Conservation (phyloP, 2,329 filamentous ascomycete species). For the Coniochaeta ligniaria region DNA sequence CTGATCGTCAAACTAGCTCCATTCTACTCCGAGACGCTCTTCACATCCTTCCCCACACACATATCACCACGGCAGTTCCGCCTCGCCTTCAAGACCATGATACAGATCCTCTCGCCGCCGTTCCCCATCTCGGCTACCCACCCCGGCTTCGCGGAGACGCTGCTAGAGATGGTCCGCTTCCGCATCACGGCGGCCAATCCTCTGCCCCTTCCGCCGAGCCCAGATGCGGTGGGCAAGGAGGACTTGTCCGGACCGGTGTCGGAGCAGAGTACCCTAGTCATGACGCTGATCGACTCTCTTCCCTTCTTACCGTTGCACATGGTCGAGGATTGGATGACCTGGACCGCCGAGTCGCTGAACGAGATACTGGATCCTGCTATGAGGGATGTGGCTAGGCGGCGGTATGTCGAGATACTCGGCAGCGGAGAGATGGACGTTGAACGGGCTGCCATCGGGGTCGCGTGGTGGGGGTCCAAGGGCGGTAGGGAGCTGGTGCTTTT, state of each 20-base stretch:
- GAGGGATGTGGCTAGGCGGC: conserved; percentile 56
- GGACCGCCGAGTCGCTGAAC: conserved; percentile 62
- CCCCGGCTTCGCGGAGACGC: conserved; percentile 69
- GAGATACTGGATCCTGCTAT: conserved; percentile 54
- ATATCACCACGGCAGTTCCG: conserved; percentile 82
- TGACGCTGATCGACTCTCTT: conserved; percentile 74
- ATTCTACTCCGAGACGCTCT: conserved; percentile 76
- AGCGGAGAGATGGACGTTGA: conserved; percentile 86
- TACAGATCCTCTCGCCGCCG: conserved; percentile 75
- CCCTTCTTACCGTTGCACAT: conserved; percentile 63
- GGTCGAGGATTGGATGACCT: conserved; percentile 74
- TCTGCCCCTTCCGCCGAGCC: conserved; percentile 22
- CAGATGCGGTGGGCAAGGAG: conserved; percentile 18
- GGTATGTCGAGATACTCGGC: conserved; percentile 74
- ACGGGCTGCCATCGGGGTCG: conserved; percentile 67
- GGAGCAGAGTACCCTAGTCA: conserved; percentile 68
- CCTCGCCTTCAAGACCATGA: conserved; percentile 77
- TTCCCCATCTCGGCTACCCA: conserved; percentile 66
- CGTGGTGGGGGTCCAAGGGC: conserved; percentile 70
- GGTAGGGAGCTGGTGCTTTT: conserved; percentile 43
- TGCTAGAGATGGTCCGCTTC: conserved; percentile 71
- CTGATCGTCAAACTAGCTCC: conserved; percentile 67
- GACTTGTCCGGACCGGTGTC: conserved; percentile 41
- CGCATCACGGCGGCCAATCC: conserved; percentile 50
- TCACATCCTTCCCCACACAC: conserved; percentile 69